phyloP scores from a whole-genome alignment of 2,329 filamentous ascomycete genomes.

The Alternaria novae-zelandiae region DNA sequence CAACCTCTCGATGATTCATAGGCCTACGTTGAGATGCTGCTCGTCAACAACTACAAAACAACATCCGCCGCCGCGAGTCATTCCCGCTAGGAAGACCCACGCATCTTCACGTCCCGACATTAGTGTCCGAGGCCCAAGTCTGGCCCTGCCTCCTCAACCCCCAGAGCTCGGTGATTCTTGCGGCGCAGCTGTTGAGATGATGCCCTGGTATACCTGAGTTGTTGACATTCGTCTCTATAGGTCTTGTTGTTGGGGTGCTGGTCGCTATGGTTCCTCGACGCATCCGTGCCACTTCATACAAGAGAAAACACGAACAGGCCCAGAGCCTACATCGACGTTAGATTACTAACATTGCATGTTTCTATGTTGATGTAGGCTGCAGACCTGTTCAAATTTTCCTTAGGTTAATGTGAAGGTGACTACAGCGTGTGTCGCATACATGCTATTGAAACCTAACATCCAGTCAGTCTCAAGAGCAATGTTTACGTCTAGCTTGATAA shows the following conservation, averaged over 20 bases:
- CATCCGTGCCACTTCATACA: too few relatives aligned
- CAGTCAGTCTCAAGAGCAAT: too few relatives aligned
- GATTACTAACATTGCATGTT: too few relatives aligned
- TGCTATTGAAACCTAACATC: too few relatives aligned
- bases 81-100: constrained; percentile 7
- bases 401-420: too few relatives aligned
- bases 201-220: background rate
- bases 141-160: background rate
- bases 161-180: background rate
- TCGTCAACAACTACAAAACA: background rate
- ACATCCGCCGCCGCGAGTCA: constrained; percentile 6
- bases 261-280: too few relatives aligned
- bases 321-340: too few relatives aligned
- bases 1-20: fast-evolving
- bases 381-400: too few relatives aligned
- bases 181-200: background rate
- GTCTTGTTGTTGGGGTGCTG: background rate
- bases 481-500: too few relatives aligned
- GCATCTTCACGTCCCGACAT: constrained; percentile 7
- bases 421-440: too few relatives aligned
- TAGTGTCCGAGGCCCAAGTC: constrained; percentile 5
- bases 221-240: background rate
- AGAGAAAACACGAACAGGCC: too few relatives aligned
- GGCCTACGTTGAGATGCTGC: fast-evolving
- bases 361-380: too few relatives aligned